These are phyloP conservation scores for Colletotrichum orbiculare DNA, from an alignment of 2,329 filamentous ascomycete genomes.

Conservation along the genomic window DNA sequence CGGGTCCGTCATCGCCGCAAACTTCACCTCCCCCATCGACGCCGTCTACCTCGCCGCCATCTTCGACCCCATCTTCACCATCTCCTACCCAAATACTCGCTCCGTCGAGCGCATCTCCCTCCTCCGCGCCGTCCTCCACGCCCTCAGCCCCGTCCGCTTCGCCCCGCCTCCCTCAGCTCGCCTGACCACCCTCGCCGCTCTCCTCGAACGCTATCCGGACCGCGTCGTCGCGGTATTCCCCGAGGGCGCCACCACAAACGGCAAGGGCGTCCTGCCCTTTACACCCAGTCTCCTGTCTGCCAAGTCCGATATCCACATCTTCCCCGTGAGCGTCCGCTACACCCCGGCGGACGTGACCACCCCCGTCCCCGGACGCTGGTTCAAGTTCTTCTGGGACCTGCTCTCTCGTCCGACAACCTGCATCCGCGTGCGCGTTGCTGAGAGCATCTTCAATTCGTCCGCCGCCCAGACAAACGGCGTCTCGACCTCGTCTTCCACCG, in stretches of 20 bases:
- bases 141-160: constrained; percentile 70
- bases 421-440: constrained; percentile 90
- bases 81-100: constrained; percentile 80
- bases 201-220: constrained; percentile 76
- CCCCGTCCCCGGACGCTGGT: constrained; percentile 80
- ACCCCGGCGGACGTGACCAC: constrained; percentile 91
- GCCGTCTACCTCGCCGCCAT: constrained; percentile 93
- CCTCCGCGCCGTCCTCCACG: constrained; percentile 77
- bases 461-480: constrained; percentile 50
- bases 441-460: constrained; percentile 70
- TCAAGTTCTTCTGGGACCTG: constrained; percentile 85
- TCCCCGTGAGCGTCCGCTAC: constrained; percentile 91
- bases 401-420: constrained; percentile 87
- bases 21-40: constrained; percentile 93
- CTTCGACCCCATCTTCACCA: constrained; percentile 94
- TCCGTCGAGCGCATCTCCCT: constrained; percentile 83
- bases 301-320: constrained; percentile 78
- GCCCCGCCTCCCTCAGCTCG: constrained; percentile 54
- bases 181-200: constrained; percentile 70
- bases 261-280: constrained; percentile 86
- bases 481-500: constrained; percentile 40
- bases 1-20: constrained; percentile 86
- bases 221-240: constrained; percentile 89
- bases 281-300: constrained; percentile 80
- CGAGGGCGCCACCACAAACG: constrained; percentile 94